Base-by-base conservation (phyloP, 108 stramenopile species). In the Seminavis robusta region DNA sequence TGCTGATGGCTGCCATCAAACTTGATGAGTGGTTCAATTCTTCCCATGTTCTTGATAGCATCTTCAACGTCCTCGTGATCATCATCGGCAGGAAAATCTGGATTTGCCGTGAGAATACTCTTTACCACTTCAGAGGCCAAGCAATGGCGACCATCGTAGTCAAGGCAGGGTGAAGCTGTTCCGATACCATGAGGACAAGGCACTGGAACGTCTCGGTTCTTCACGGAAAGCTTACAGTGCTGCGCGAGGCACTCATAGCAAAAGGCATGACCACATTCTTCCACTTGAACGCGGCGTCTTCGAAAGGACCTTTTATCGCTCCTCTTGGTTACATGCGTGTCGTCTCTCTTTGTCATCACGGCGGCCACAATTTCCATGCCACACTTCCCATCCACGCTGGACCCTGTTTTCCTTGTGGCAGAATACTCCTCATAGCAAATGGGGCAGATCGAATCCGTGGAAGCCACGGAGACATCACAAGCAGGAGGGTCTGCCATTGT, bases 191-290 rank as follows among this genome's bases (percentile, higher is more conserved):
- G n/a, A n/a, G 67, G 67, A 34, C 67, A 68, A 11, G 26, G 17
- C 26, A 68, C 54, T 3, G 67, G 67, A 8, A 60, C 44, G 3
- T 54, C 44, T 25, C 52, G 41, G 24, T 25, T 26, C 7, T 36
- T 37, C 29, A 68, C 47, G 1, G 67, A 21, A 27, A 53, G 41
- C 7, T 51, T 42, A 33, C 67, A 68, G 38, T 68, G 59, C 9
- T 47, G n/a, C 2, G 38, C 28, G 17, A 68, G 24, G 26, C 67
- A 68, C 29, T 42, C 38, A 5, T 59, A 24, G 41, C 67, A 68
- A 47, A 60, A 68, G 25, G 13, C 23, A 54, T 68, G 67, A 1
- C 43, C 52, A 38, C 67, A 68, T 19, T 39, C 57, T 36, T 33
- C 24, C 40, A 52, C 37, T 16, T 33, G n/a, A n/a, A n/a, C n/a